These are phyloP conservation scores for Colletotrichum chlorophyti DNA, from an alignment of 2,329 filamentous ascomycete genomes.

Conservation along the genomic window DNA sequence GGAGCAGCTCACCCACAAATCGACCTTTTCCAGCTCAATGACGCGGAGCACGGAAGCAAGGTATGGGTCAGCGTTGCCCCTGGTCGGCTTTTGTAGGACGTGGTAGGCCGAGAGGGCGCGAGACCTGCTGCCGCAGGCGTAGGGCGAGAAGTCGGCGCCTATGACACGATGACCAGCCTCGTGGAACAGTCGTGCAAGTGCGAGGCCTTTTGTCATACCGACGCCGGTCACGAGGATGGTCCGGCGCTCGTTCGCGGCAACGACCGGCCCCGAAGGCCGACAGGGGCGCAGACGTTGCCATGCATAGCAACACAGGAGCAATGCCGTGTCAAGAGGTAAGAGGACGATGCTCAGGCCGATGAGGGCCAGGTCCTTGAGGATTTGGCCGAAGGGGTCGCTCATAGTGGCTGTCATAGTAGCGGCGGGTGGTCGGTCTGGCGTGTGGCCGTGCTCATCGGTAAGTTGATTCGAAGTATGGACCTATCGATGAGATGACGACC, in stretches of 20 bases:
- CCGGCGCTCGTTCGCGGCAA: background rate
- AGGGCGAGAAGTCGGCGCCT: conserved; percentile 68
- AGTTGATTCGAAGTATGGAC: background rate
- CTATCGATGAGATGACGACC: too few species aligned
- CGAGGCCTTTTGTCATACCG: conserved; percentile 74
- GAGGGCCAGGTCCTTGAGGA: conserved; percentile 24
- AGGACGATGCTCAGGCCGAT: conserved; percentile 19
- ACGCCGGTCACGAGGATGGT: conserved; percentile 74
- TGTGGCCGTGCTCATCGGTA: background rate
- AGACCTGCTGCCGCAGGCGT: conserved; percentile 65
- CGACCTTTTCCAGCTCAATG: conserved; percentile 64
- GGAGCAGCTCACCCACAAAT: conserved; percentile 78
- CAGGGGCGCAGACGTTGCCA: conserved; percentile 8
- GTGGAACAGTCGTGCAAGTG: conserved; percentile 70
- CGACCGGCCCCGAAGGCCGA: background rate
- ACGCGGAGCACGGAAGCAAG: conserved; percentile 63
- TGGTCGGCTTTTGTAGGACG: conserved; percentile 40
- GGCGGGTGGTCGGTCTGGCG: too few species aligned
- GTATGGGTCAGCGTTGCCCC: conserved; percentile 53
- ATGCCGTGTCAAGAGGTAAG: conserved; percentile 13
- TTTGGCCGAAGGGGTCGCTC: conserved; percentile 8
- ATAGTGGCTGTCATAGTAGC: conserved; percentile 13
- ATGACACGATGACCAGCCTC: conserved; percentile 72
- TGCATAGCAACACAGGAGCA: conserved; percentile 6
- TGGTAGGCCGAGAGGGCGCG: conserved; percentile 62